Evolutionary conservation across 805 yeast genomes (phyloP).

Genomic region (Candida nemodendra): DNA sequence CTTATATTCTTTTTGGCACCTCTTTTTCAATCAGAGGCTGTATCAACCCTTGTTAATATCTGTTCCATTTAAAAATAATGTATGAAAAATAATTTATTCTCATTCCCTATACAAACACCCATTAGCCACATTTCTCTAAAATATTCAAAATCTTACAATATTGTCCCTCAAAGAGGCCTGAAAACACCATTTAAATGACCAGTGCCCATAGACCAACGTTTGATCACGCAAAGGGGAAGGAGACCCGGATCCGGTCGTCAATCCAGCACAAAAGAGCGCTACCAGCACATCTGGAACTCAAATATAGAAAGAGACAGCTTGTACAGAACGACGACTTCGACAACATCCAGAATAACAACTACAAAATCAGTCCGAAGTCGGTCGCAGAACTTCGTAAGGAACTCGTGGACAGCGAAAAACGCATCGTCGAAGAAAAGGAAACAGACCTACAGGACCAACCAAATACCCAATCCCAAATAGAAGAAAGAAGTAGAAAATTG

Average conservation of each 20-base stretch:
- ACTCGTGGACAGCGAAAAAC: slow-evolving; percentile 12
- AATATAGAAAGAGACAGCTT: slow-evolving; percentile 37
- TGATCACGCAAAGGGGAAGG: slow-evolving; percentile 60
- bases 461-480: too few species aligned
- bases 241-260: slow-evolving; percentile 40
- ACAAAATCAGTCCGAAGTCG: slow-evolving; percentile 13
- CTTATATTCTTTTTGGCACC: too few species aligned
- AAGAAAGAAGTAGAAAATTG: slow-evolving; percentile 15
- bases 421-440: background rate
- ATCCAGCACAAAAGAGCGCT: slow-evolving; percentile 52
- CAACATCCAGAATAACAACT: slow-evolving; percentile 51
- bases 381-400: slow-evolving; percentile 21
- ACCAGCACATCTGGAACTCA: slow-evolving; percentile 55
- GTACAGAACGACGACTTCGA: slow-evolving; percentile 30
- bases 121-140: too few species aligned
- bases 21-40: too few species aligned
- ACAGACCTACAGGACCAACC: slow-evolving; percentile 27
- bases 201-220: slow-evolving; percentile 71
- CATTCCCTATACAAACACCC: too few species aligned
- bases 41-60: slow-evolving; percentile 1
- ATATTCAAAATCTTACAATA: too few species aligned
- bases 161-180: too few species aligned
- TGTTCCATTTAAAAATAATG: background rate
- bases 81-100: background rate
- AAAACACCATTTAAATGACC: too few species aligned